Evolutionary conservation across 177 flowering plant species (phyloP), one percentile per base, ranked within the genome.

Genomic region (Vitis hybrid): DNA sequence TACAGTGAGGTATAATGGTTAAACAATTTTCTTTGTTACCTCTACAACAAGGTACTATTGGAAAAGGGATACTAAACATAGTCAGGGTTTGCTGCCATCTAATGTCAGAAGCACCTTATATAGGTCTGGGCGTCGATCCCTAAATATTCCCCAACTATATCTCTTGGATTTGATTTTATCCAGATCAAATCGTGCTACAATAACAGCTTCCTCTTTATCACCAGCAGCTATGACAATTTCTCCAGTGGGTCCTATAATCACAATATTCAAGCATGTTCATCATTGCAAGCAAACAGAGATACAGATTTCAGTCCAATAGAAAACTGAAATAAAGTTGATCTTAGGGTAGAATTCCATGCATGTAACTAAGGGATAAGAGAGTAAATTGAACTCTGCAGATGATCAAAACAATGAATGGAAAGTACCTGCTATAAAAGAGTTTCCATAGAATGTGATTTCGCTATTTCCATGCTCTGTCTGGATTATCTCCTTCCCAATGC

Each of bases 391-490:
- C 33, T 4, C 12, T n/a, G 66, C 22, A 33, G 55, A 47, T 17
- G 52, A 38, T 38, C 44, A 49, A 19, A 20, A 13, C 52, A 47
- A 22, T 19, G 57, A 8, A 15, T 71, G 71, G 6, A 10, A 44
- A 19, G 17, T 77, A 96, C 99, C 99, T 85, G 98, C 92, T 65
- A 96, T 94, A 61, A 96, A 94, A 15, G 99, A 96, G 79, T 91
- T 91, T 13, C 98, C 99, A 72, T 94, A 96, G 81, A 94, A 96
- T 53, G 86, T 90, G 61, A 96, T 92, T 75, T 76, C 80, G 73
- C 93, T 94, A 18, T 82, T 80, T 58, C 98, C 99, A 81, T 94
- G 99, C 76, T 91, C 97, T 33, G 99, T 94, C 83, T 81, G 68
- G 62, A 94, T 88, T 72, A 78, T 75, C 81, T 96, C 98, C 78